phyloP scores from a whole-genome alignment of 371 early-diverging fungal genomes.

The Haplosporangium sp. region DNA sequence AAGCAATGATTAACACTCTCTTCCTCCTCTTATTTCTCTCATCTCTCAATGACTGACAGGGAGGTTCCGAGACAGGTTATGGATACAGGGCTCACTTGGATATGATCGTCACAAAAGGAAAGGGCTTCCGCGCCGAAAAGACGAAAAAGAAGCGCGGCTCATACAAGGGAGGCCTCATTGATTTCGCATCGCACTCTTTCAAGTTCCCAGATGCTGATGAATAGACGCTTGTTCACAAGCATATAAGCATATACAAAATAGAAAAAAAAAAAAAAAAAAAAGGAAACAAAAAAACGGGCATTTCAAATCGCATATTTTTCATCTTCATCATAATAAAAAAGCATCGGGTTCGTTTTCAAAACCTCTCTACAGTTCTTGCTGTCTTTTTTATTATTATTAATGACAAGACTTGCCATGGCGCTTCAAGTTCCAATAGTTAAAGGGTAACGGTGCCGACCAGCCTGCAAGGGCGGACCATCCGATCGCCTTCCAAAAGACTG shows the following conservation, averaged over 20 bases:
- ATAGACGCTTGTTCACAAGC: too few species aligned
- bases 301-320: too few species aligned
- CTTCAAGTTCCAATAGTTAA: slow-evolving; percentile 66
- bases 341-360: too few species aligned
- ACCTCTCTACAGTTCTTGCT: neutral
- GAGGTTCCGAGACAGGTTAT: slow-evolving; percentile 77
- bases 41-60: too few species aligned
- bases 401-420: slow-evolving; percentile 59
- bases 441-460: slow-evolving; percentile 64
- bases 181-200: slow-evolving; percentile 86
- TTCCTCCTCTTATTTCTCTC: neutral
- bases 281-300: too few species aligned
- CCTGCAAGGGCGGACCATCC: slow-evolving; percentile 59
- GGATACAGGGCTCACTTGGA: slow-evolving; percentile 95
- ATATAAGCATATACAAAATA: too few species aligned
- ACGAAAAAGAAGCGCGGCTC: slow-evolving; percentile 98
- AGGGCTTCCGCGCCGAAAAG: slow-evolving; percentile 95
- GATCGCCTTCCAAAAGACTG: slow-evolving; percentile 63
- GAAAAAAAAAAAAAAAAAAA: too few species aligned
- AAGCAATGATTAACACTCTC: neutral
- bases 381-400: slow-evolving; percentile 6
- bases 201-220: slow-evolving; percentile 76
- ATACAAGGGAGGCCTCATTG: slow-evolving; percentile 94
- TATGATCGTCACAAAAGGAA: slow-evolving; percentile 90
- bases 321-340: too few species aligned